Base-by-base conservation (phyloP, 2,329 filamentous ascomycete genomes). In the Pseudogymnoascus pannorum region DNA sequence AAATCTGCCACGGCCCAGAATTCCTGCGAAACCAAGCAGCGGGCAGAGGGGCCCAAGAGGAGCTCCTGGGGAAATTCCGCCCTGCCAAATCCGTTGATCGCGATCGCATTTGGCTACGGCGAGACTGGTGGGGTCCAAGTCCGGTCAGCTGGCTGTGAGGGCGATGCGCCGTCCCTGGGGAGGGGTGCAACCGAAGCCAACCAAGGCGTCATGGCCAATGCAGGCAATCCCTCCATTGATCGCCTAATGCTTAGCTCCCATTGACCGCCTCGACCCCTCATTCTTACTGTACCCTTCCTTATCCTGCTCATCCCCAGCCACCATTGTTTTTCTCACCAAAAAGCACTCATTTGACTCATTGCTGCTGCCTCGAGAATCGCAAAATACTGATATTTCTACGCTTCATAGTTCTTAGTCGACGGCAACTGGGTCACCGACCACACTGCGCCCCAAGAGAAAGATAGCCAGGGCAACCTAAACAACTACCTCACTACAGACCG, bases 341-440 rank as follows among this genome's bases (percentile, higher is more conserved):
- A 44, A n/a, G 14, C 14, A 60, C 35, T 38, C 35, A 38, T 38
- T 38, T 38, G n/a, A 38, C n/a, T 38, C 35, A 38, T 38, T 38
- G 35, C n/a, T 38, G 35, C 35, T 8, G n/a, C n/a, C n/a, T n/a
- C 14, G 35, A 38, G 35, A 54, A 22, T 57, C 60, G 24, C 31
- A 58, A 61, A 58, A n/a, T 24, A 42, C 33, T 42, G 26, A 51
- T 26, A 51, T 51, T 24, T 29, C 44, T 20, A 16, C 36, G 5
- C 20, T 31, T 24, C 44, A 48, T 60, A 97, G 93, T 99, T 96
- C 75, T 89, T 99, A 69, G 93, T 97, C 67, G 91, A 99, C 82
- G 91, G 89, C 68, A 84, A 83, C 68, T 99, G 94, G 94, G 86
- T 86, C 58, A 89, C 87, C 73, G 92, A 97, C 76, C 85, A 87